Base-by-base conservation (phyloP, 1,284 basidiomycete genomes). In the Ustilago loliicola region DNA sequence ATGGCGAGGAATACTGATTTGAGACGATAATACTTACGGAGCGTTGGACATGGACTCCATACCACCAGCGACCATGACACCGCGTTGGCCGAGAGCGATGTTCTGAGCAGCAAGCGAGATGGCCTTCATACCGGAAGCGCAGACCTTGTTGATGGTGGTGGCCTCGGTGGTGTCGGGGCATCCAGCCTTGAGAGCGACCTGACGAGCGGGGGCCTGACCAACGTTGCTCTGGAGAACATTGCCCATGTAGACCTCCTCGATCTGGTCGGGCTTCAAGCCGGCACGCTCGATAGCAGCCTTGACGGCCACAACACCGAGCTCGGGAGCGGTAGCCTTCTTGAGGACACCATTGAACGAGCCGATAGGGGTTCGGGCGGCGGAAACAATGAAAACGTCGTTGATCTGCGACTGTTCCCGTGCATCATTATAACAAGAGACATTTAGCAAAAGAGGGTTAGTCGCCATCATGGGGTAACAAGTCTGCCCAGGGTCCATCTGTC, bases 181-280 rank as follows among this genome's bases (percentile, higher is more conserved):
- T 1, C 96, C 96, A 27, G 96, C 95, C 87, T 96, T 95, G 67
- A 99, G 91, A n/a, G 82, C 87, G 59, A 87, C 87, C 80, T 88
- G 88, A 50, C 88, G 80, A n/a, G 88, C 87, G 21, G 88, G 88
- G 23, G 85, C 82, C 81, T 88, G 88, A 7, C 87, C 87, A 19
- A 87, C 81, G 61, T 84, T 85, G 29, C 79, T 87, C 77, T 88
- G 87, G 42, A 88, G 80, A 27, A 88, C 88, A 60, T 99, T 96
- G 80, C 97, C 97, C 86, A 98, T 93, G 90, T 93, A 98, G 83
- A 98, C 89, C 88, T 99, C 97, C 88, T 99, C 95, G 54, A 95
- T 92, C 75, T 91, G 88, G 9, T 91, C 89, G 19, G 96, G 92
- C 84, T 93, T 91, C 86, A 99, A 90, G 66, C 92, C 91, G 52